A percentile compares a stretch with the other conserved stretches of the same genome.
Conservation (phyloP, 2,329 filamentous ascomycete species). For the Apiospora phragmitis region DNA sequence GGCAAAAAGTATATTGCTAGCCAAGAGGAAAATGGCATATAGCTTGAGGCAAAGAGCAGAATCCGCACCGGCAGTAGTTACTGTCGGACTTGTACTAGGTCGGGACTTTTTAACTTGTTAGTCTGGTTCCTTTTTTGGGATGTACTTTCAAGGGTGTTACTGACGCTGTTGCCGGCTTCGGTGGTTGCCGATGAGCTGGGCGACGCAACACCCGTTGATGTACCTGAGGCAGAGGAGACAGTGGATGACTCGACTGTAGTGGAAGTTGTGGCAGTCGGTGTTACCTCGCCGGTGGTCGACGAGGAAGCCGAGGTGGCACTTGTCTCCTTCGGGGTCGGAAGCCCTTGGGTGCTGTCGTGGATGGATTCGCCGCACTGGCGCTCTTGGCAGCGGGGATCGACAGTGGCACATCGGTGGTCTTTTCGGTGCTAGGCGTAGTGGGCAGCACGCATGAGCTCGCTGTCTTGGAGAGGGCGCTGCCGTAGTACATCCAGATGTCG, state of each 20-base stretch:
- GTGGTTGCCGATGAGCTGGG: background rate
- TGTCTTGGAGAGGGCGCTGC: conserved; percentile 33
- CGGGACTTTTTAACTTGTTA: background rate
- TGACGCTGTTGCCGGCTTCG: background rate
- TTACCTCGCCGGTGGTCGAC: background rate
- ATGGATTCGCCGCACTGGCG: background rate
- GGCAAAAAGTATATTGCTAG: background rate
- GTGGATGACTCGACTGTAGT: background rate
- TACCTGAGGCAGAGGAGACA: background rate
- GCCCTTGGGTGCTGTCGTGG: background rate
- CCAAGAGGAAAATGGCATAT: background rate
- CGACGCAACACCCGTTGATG: background rate
- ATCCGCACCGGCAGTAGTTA: background rate
- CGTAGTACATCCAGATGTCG: conserved; percentile 47
- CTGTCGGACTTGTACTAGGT: background rate
- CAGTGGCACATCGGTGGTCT: background rate
- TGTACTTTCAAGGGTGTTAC: background rate
- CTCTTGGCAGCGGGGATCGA: background rate
- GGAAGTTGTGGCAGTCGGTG: background rate
- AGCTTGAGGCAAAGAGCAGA: background rate
- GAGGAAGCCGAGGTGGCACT: background rate
- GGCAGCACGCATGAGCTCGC: conserved; percentile 21
- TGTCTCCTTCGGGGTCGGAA: too few relatives aligned
- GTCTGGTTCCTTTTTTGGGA: background rate
- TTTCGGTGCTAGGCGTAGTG: background rate